Evolutionary conservation across 2,329 filamentous ascomycete species (phyloP).

Genomic region (Apiospora kogelbergensis): DNA sequence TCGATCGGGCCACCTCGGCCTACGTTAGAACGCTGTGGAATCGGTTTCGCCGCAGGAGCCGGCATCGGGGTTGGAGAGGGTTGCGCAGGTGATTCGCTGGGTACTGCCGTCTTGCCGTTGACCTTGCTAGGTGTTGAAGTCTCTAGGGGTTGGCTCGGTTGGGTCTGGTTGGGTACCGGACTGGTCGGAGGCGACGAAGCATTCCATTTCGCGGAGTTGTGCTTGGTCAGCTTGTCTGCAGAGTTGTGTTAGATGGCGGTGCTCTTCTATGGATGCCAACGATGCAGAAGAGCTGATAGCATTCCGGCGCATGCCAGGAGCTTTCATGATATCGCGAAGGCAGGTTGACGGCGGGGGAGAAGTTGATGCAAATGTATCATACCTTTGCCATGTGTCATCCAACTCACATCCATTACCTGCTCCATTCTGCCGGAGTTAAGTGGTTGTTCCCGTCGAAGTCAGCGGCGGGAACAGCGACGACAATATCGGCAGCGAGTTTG

Average conservation of each 20-base stretch:
- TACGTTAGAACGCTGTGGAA: slow-evolving; percentile 31
- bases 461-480: background rate
- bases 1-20: slow-evolving; percentile 33
- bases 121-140: slow-evolving; percentile 21
- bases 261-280: background rate
- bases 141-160: slow-evolving; percentile 20
- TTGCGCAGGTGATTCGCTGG: slow-evolving; percentile 15
- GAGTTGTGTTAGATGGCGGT: background rate
- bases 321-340: background rate
- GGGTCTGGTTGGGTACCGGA: slow-evolving; percentile 14
- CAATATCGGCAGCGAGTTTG: background rate
- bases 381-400: slow-evolving; percentile 88
- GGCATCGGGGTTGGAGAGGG: slow-evolving; percentile 19
- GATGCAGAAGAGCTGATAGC: background rate
- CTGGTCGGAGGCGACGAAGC: slow-evolving; percentile 20
- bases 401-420: slow-evolving; percentile 83
- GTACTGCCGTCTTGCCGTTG: slow-evolving; percentile 22
- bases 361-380: slow-evolving; percentile 30
- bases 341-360: background rate
- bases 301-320: background rate
- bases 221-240: slow-evolving; percentile 5
- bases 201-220: slow-evolving; percentile 12
- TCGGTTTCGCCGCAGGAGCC: slow-evolving; percentile 24
- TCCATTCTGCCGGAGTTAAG: slow-evolving; percentile 59
- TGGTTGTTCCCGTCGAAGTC: background rate